Conservation (phyloP, 345 rosid species). For the Salix viminalis region DNA sequence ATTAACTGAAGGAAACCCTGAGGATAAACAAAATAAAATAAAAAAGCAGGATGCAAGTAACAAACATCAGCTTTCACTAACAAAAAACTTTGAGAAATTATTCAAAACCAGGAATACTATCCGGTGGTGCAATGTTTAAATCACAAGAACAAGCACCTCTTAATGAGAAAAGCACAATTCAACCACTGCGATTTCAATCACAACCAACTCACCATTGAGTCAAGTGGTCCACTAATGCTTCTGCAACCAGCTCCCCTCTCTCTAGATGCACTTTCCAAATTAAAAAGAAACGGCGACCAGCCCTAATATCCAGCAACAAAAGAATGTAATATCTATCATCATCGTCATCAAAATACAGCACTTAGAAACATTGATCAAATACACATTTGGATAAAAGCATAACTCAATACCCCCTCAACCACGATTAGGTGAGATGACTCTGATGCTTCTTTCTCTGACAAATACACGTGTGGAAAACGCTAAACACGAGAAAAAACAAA, state of each 20-base stretch:
- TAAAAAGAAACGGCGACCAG: conserved; percentile 62
- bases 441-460: conserved; percentile 18
- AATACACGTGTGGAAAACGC: conserved; percentile 49
- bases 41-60: neutral
- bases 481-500: conserved; percentile 6
- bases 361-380: neutral
- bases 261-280: conserved; percentile 32
- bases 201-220: conserved; percentile 33
- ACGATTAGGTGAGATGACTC: conserved; percentile 28
- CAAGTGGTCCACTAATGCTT: conserved; percentile 31
- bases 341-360: neutral
- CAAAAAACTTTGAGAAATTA: neutral
- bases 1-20: conserved; percentile 65
- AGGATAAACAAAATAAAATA: conserved; percentile 9
- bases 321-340: neutral
- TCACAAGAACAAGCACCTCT: neutral
- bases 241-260: conserved; percentile 34
- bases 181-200: neutral
- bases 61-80: neutral
- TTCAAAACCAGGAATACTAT: neutral
- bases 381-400: neutral
- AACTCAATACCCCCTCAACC: conserved; percentile 46
- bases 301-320: conserved; percentile 33
- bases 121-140: neutral
- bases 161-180: neutral